Evolutionary conservation across 1,284 basidiomycete genomes (phyloP), one percentile per base, ranked within the genome.

Genomic region (Gomphus sp.): DNA sequence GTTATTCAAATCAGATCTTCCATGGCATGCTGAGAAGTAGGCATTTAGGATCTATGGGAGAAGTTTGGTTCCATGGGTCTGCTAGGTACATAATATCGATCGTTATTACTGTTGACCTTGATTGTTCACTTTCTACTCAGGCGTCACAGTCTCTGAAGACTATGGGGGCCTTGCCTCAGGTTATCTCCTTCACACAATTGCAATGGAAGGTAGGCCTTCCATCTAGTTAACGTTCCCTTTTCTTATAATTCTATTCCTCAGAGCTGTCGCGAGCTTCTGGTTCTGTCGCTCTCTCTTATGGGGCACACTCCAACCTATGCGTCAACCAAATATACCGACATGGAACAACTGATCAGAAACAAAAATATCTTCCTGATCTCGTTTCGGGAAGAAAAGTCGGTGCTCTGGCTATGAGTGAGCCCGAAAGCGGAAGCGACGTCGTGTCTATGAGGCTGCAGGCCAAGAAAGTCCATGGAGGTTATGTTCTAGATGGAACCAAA

Each of bases 341-440:
- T 72, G 94, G 93, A 25, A 96, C 91, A 56, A 79, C 84, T 37
- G 80, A 76, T 51, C 95, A 98, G 74, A 94, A 94, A 72, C 72
- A 74, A 52, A 95, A 91, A 72, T 97, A 95, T 72, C 81, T 98
- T 2, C 87, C 90, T 6, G 87, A 89, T 66, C 79, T 98, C 47
- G 76, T 97, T 45, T 77, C 81, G 33, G 95, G 94, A 56, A 84
- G 74, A 69, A 91, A 92, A 70, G 82, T 98, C 36, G 95, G 95
- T 50, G 87, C 89, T 63, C 77, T 98, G 56, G 95, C 94, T 10
- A 98, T 98, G 95, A 92, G 88, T 65, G 94, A 98, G 73, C 81
- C 90, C 0, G 92, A 88, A 16, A 85, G 87, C 62, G 94, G 94
- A 52, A 93, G 91, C 66, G 94, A 98, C 71, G 93, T 98, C 25